Base-by-base conservation (phyloP, 192 early-diverging fungal genomes). In the Jimgerdemannia lactiflua region DNA sequence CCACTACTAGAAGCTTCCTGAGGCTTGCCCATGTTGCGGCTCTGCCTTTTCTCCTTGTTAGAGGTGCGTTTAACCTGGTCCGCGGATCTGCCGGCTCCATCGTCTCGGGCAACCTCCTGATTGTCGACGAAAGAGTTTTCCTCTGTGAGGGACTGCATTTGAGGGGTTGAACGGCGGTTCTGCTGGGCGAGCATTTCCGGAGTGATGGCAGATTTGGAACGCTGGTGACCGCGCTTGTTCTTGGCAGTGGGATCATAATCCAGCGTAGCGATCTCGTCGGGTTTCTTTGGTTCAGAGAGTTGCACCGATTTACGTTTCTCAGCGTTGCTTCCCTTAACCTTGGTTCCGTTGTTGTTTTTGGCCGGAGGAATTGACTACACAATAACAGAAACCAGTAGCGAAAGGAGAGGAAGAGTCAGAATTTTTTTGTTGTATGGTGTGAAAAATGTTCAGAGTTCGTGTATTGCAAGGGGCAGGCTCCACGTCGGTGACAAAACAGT, bases 161-260 rank as follows among this genome's bases (percentile, higher is more conserved):
- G 77, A 64, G 76, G 74, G 9, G 11, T 75, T 39, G 72, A 63
- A 41, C 69, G 66, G 9, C 43, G 69, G 44, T 43, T 59, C 42
- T 74, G 64, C 44, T 67, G 70, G 42, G 69, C 69, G 14, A 80
- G 14, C 74, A 77, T 73, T 43, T 81, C 80, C 3, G 77, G 72
- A 42, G 74, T 75, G n/a, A 76, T 67, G 65, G 81, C 71, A 19
- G 81, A 82, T 69, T 77, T 71, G 14, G 81, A 78, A 42, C 81
- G 74, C 54, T 72, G 79, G 49, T 73, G 74, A 9, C 74, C 43
- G 14, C 39, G 71, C 19, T 65, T 59, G 49, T 59, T 59, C 49
- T 59, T 59, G 8, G 49, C 49, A 2, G 14, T 14, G 49, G 6
- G 6, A 2, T 59, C 49, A 59, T 59, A 59, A 59, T 59, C 49